Evolutionary conservation across 495 filamentous ascomycete species (phyloP), one percentile per base, ranked within the genome.

Genomic region (Chaetomium fimeti): DNA sequence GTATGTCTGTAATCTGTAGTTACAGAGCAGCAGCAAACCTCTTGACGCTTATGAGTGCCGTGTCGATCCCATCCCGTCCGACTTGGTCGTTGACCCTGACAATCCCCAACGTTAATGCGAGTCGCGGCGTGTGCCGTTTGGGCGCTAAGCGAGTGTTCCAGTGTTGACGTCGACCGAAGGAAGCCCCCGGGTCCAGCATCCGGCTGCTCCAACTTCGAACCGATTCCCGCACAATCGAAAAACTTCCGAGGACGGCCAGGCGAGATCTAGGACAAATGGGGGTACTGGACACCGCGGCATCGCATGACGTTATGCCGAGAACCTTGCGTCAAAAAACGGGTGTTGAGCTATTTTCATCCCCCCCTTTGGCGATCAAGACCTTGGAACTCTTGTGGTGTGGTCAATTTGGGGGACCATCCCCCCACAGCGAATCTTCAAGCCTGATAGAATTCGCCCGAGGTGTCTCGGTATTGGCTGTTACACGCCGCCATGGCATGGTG

Each of bases 81-180:
- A 45, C 55, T 58, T 58, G 36, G 36, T 58, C 55, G 55, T 27
- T 24, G 24, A 58, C 40, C 55, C 55, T 58, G 43, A 20, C 32
- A 56, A 42, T 28, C 43, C 22, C 22, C 13, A 28, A 7, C 7
- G 13, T 45, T 58, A 28, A 58, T 58, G 55, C 55, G 16, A 6
- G 36, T 8, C 20, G 9, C 38, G 36, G 24, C 22, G 18, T 24
- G 3, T 42, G 54, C 29, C 32, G 54, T 9, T 36, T 36, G 52
- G 28, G 18, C 16, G 28, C 28, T 54, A 54, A 54, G 36, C 54
- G 36, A 57, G 22, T 24, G 32, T 24, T 38, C 36, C 36, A 57
- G 36, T 11, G n/a, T 57, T 24, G 36, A 57, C 36, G 20, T 38
- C 28, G 53, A 53, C 5, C 51, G 5, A 36, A 28, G 5, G 22